phyloP scores from a whole-genome alignment of 345 rosid genomes.

The Sisymbrium irio region DNA sequence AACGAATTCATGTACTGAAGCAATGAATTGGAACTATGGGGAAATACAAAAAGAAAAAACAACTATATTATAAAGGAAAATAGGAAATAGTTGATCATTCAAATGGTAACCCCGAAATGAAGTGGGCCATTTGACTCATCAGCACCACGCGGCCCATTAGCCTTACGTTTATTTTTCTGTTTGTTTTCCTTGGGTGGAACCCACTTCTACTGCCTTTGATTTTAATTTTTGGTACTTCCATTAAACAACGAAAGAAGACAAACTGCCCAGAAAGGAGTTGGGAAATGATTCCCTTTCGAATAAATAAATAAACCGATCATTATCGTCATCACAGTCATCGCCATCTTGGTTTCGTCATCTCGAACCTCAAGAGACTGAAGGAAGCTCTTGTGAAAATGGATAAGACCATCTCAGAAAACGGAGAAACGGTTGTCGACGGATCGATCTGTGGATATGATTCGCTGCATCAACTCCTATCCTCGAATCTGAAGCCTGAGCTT shows the following conservation, averaged over 20 bases:
- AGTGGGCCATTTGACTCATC: no score
- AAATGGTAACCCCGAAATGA: no score
- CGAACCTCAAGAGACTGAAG: neutral
- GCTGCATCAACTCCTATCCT: slow-evolving; percentile 59
- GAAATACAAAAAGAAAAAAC: no score
- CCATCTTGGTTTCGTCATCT: neutral
- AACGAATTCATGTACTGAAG: no score
- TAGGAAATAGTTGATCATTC: no score
- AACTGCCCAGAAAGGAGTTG: slow-evolving; percentile 11
- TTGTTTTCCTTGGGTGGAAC: no score
- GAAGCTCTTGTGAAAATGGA: slow-evolving; percentile 11
- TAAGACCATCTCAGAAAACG: slow-evolving; percentile 34
- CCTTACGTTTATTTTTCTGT: no score
- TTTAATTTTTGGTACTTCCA: neutral
- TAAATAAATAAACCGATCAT: neutral
- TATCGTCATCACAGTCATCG: neutral
- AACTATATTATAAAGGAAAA: no score
- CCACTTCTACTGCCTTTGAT: no score
- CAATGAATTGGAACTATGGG: no score
- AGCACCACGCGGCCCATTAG: no score
- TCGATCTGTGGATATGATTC: slow-evolving; percentile 83
- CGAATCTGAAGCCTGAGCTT: slow-evolving; percentile 76
- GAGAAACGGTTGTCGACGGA: slow-evolving; percentile 42
- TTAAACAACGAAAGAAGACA: neutral
- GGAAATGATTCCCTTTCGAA: neutral